Evolutionary conservation across 768 basidiomycete genomes (phyloP).

Genomic region (Suillus sp.): DNA sequence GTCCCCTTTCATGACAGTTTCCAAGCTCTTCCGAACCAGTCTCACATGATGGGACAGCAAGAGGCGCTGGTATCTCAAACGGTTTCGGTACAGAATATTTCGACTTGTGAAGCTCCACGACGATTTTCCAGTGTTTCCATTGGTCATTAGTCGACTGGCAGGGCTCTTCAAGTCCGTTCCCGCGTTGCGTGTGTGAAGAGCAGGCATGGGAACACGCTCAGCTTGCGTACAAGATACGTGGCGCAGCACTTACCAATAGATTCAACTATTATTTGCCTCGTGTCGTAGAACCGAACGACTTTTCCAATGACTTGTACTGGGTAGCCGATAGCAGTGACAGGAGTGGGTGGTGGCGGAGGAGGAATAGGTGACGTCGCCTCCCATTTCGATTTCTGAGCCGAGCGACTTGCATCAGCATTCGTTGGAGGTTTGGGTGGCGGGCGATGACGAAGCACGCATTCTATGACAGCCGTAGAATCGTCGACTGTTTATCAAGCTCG

Average conservation of each 20-base stretch:
- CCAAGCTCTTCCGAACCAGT: constrained; percentile 18
- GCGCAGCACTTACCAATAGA: constrained; percentile 47
- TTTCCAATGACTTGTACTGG: constrained; percentile 50
- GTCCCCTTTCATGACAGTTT: constrained; percentile 12
- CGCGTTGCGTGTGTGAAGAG: not conserved
- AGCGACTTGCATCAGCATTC: constrained; percentile 12
- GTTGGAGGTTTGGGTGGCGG: constrained; percentile 22
- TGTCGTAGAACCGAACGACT: constrained; percentile 42
- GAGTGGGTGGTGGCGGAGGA: constrained; percentile 30
- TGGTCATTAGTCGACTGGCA: constrained; percentile 61
- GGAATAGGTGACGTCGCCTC: not conserved
- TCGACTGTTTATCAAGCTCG: constrained; percentile 52
- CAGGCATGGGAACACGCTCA: not conserved
- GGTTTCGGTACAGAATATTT: constrained; percentile 49
- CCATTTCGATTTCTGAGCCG: constrained; percentile 11
- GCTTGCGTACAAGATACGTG: not conserved
- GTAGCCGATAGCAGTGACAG: constrained; percentile 48
- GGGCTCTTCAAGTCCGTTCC: constrained; percentile 34
- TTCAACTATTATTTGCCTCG: constrained; percentile 49
- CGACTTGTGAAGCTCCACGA: constrained; percentile 53
- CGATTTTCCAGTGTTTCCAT: constrained; percentile 54
- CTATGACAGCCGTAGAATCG: constrained; percentile 74
- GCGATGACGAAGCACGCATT: constrained; percentile 54
- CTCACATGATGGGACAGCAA: constrained; percentile 11
- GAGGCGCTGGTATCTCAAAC: constrained; percentile 48